Percentiles rank a stretch among this genome's conserved stretches.
phyloP scores from a whole-genome alignment of 2,329 filamentous ascomycete genomes.

The Xylaria sp. region DNA sequence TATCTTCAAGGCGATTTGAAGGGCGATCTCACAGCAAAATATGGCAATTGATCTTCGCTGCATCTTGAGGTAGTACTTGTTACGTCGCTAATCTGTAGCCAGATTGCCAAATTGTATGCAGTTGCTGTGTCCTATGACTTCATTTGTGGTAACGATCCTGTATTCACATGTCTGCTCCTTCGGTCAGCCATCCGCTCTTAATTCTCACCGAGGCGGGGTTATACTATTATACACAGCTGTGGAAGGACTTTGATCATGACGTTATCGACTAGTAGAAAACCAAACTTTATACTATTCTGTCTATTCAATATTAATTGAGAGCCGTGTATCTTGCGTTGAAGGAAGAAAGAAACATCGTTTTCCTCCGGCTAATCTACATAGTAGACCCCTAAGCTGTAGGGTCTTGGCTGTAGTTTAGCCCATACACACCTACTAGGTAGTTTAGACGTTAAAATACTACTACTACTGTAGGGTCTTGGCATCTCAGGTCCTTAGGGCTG shows the following conservation, averaged over 20 bases:
- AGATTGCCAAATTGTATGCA: neutral
- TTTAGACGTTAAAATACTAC: too few species aligned
- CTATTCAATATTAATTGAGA: neutral
- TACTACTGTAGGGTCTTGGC: too few species aligned
- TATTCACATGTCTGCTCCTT: neutral
- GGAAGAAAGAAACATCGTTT: neutral
- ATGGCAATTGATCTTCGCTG: conserved; percentile 29
- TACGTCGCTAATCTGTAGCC: conserved; percentile 12
- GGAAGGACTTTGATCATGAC: neutral
- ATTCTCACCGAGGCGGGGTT: neutral
- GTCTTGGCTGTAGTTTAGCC: too few species aligned
- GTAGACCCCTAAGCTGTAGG: too few species aligned
- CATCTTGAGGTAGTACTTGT: conserved; percentile 15
- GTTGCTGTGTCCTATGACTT: conserved; percentile 23
- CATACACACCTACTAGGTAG: too few species aligned
- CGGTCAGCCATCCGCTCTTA: neutral
- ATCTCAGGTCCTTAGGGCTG: neutral
- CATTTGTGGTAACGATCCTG: conserved; percentile 12
- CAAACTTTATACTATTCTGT: neutral
- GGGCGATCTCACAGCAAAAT: conserved; percentile 11
- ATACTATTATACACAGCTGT: neutral
- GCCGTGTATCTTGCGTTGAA: neutral
- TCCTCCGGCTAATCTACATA: neutral
- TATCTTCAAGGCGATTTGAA: neutral
- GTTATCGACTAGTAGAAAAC: neutral